Evolutionary conservation across 2,329 filamentous ascomycete species (phyloP).

Genomic region (Scedosporium boydii): DNA sequence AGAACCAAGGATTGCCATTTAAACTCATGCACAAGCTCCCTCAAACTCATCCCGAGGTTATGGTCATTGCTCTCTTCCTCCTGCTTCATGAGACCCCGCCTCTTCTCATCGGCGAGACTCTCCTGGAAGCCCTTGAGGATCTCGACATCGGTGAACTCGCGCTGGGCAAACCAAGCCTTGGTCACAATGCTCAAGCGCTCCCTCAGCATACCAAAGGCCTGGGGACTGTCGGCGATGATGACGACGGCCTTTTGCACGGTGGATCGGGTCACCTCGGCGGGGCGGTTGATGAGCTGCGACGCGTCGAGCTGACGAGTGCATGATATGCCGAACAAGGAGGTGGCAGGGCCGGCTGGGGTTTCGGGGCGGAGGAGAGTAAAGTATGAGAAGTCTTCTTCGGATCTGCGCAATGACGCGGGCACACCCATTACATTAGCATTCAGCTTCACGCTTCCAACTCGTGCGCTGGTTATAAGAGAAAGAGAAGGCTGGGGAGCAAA

Average conservation of each 20-base stretch:
- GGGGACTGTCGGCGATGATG: slow-evolving; percentile 83
- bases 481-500: slow-evolving; percentile 11
- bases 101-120: slow-evolving; percentile 63
- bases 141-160: slow-evolving; percentile 82
- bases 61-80: slow-evolving; percentile 73
- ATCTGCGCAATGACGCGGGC: slow-evolving; percentile 34
- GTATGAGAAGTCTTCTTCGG: slow-evolving; percentile 95
- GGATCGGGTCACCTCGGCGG: slow-evolving; percentile 86
- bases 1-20: slow-evolving; percentile 89
- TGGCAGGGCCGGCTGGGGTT: slow-evolving; percentile 45
- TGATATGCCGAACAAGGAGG: slow-evolving; percentile 89
- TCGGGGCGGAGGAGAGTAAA: slow-evolving; percentile 75
- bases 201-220: slow-evolving; percentile 81
- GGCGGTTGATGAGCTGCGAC: slow-evolving; percentile 63
- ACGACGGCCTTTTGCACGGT: slow-evolving; percentile 98
- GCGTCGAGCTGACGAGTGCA: slow-evolving; percentile 89
- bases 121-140: slow-evolving; percentile 88
- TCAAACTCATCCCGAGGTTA: slow-evolving; percentile 78
- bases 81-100: slow-evolving; percentile 44
- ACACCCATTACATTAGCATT: background rate
- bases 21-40: slow-evolving; percentile 90
- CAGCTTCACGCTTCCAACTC: background rate
- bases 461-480: background rate
- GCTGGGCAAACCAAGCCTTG: slow-evolving; percentile 92
- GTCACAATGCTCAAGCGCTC: slow-evolving; percentile 87